These are phyloP conservation scores for Saccharomycopsis vini DNA, from an alignment of 805 yeast genomes.

Conservation along the genomic window DNA sequence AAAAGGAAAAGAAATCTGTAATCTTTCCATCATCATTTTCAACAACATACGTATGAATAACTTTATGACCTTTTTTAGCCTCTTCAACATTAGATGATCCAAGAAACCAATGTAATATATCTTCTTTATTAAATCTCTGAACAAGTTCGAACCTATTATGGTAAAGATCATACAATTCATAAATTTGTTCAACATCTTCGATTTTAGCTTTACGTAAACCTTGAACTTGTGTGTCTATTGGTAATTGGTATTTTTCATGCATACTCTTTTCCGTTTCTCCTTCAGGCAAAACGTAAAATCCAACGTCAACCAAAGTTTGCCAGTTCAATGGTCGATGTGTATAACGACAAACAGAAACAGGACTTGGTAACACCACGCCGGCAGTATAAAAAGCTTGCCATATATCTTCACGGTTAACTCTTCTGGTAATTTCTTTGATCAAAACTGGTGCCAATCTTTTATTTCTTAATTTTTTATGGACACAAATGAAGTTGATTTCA, in stretches of 20 bases:
- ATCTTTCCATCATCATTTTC: conserved; percentile 46
- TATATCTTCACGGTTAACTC: conserved; percentile 73
- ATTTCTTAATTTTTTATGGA: conserved; percentile 88
- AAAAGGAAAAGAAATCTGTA: conserved; percentile 86
- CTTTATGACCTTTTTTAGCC: conserved; percentile 33
- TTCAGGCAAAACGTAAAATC: conserved; percentile 74
- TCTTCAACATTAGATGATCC: conserved; percentile 33
- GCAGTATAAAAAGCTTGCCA: conserved; percentile 98
- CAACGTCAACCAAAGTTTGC: conserved; percentile 82
- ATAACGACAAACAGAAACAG: conserved; percentile 79
- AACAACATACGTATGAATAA: conserved; percentile 73
- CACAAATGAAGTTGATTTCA: conserved; percentile 89
- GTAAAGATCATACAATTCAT: conserved; percentile 48
- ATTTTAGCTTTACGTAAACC: conserved; percentile 47
- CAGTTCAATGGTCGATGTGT: conserved; percentile 92
- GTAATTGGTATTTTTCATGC: conserved; percentile 53
- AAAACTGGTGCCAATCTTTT: conserved; percentile 91
- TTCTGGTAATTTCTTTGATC: conserved; percentile 87
- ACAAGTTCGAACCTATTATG: conserved; percentile 64
- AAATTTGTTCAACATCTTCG: conserved; percentile 59
- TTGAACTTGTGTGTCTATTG: conserved; percentile 36
- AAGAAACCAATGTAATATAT: conserved; percentile 74
- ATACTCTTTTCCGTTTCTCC: conserved; percentile 57
- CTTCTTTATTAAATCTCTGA: conserved; percentile 58
- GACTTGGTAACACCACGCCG: conserved; percentile 87